Percentiles rank a stretch among this genome's conserved stretches.
These are phyloP conservation scores for Ricinus communis DNA, from an alignment of 345 rosid genomes.

Conservation along the genomic window DNA sequence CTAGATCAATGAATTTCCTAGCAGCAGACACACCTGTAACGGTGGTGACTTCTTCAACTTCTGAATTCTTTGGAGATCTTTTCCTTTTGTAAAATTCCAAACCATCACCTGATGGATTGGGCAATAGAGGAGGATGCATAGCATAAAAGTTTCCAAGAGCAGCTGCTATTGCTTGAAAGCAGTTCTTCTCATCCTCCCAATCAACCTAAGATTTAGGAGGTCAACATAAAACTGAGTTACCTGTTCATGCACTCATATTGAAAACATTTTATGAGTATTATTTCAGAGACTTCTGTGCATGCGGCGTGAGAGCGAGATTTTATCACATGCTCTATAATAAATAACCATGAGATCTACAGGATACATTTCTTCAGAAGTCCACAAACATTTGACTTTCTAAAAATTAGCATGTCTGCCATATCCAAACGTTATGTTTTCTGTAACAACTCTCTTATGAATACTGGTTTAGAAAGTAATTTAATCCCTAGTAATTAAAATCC, in stretches of 20 bases:
- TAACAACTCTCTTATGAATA: neutral
- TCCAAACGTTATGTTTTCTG: neutral
- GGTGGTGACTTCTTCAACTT: slow-evolving; percentile 25
- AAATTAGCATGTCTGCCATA: neutral
- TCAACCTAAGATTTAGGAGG: slow-evolving; percentile 52
- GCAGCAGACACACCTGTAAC: slow-evolving; percentile 40
- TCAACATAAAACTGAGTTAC: slow-evolving; percentile 10
- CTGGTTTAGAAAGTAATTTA: neutral
- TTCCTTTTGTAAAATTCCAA: slow-evolving; percentile 57
- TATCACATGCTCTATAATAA: neutral
- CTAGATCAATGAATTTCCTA: neutral
- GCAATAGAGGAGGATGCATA: slow-evolving; percentile 86
- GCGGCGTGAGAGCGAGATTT: neutral
- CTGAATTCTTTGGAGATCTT: slow-evolving; percentile 32
- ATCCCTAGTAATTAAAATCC: neutral
- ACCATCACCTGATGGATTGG: slow-evolving; percentile 79
- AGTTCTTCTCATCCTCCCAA: slow-evolving; percentile 82
- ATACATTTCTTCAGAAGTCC: neutral
- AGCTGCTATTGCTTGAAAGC: slow-evolving; percentile 85
- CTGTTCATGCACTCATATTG: neutral
- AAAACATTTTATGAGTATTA: neutral
- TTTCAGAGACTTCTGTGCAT: neutral
- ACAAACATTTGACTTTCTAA: neutral
- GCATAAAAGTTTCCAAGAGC: slow-evolving; percentile 90
- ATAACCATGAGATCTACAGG: no score